Evolutionary conservation across 2,329 filamentous ascomycete species (phyloP).

Genomic region (Hypomyces perniciosus): DNA sequence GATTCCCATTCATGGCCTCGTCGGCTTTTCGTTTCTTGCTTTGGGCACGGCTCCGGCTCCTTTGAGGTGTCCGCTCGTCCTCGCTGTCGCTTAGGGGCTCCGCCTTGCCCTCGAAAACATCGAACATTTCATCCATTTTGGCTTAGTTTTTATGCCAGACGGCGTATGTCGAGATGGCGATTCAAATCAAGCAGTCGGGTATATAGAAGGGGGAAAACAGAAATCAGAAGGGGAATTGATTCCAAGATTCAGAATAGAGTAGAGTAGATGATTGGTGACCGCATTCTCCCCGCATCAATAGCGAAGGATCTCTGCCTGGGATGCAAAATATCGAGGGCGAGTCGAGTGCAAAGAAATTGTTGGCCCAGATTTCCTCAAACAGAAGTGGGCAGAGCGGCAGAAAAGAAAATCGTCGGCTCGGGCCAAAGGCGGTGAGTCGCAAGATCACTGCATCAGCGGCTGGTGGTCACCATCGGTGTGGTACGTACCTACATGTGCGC

Average conservation of each 20-base stretch:
- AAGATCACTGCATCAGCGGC: slow-evolving; percentile 8
- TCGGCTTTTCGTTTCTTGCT: slow-evolving; percentile 85
- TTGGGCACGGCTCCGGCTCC: slow-evolving; percentile 50
- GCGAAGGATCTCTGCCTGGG: not conserved
- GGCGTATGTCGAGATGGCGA: not conserved
- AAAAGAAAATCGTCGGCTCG: slow-evolving; percentile 20
- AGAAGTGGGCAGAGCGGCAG: slow-evolving; percentile 18
- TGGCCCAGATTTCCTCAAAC: slow-evolving; percentile 5
- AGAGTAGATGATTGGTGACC: not conserved
- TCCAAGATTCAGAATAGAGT: not conserved
- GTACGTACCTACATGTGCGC: not conserved
- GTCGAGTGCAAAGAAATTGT: slow-evolving; percentile 7
- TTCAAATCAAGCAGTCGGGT: not conserved
- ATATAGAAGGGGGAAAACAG: not conserved
- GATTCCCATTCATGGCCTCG: slow-evolving; percentile 59
- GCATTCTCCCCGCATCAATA: not conserved
- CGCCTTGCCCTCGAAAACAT: slow-evolving; percentile 66
- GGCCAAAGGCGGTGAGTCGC: slow-evolving; percentile 22
- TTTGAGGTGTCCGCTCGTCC: slow-evolving; percentile 39
- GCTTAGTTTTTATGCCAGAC: not conserved
- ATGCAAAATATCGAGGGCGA: slow-evolving; percentile 3
- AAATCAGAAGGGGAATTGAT: not conserved
- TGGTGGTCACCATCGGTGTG: not conserved
- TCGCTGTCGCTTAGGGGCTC: slow-evolving; percentile 37
- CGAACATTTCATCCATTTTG: slow-evolving; percentile 72